Evolutionary conservation across 495 filamentous ascomycete species (phyloP), one percentile per base, ranked within the genome.

Genomic region (Annulohypoxylon bovei): DNA sequence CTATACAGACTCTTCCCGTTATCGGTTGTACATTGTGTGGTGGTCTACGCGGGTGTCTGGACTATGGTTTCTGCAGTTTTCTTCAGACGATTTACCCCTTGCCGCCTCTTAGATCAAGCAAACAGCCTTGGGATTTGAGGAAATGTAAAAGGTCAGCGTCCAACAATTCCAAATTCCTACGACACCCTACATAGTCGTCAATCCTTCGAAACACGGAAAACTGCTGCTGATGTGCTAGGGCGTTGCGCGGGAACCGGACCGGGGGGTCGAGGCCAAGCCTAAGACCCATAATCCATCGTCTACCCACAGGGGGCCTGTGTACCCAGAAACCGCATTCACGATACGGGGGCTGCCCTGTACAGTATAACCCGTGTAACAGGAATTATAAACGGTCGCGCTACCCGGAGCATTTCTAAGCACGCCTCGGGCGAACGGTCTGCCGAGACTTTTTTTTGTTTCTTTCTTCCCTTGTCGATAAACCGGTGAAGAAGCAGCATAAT

Each of bases 141-240:
- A 54, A 39, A 32, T 25, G 39, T 47, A 47, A 54, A 40, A 61
- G 23, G 55, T 40, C 27, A 6, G 8, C 32, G 44, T 27, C 64
- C 58, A 56, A 52, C 50, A 25, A 55, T 67, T 63, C 23, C 46
- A 53, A 72, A 35, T 50, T 66, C 37, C 53, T 52, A 47, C 53
- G 9, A 63, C 50, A 52, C 52, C 68, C 58, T 67, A 65, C 50
- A 47, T 37, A 32, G 49, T 67, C 5, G 25, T 37, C 42, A 72
- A 68, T 68, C 64, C 69, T 72, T 72, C 70, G 70, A 72, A 72
- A 68, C 54, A 68, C 67, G 65, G 65, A 72, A 72, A 68, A 62
- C 54, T 68, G 60, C 60, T 68, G 61, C 60, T 64, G 61, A 64
- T 42, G 70, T 67, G 60, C 65, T 68, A 72, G 65, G 70, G 60